Evolutionary conservation across 768 basidiomycete genomes (phyloP), one percentile per base, ranked within the genome.

Genomic region (Rhizopogon vulgaris): DNA sequence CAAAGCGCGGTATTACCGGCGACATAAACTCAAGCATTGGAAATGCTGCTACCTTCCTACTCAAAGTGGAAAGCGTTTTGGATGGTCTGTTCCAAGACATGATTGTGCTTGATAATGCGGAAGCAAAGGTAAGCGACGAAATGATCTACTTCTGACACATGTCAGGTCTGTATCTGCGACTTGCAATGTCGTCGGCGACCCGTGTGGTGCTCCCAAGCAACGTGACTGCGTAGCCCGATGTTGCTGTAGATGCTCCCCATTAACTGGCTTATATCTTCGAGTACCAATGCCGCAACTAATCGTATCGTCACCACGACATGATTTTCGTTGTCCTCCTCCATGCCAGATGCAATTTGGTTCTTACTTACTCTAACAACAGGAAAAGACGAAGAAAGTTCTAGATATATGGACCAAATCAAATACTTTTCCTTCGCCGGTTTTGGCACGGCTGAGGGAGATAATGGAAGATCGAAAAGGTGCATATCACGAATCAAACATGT

Each of bases 361-460:
- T 69, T 67, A 68, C 63, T 58, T 63, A 63, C 60, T 71, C 55
- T 57, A 55, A 65, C 53, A 66, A 70, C 77, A 97, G 94, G 95
- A 96, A 76, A 99, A 99, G 74, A 80, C 90, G 41, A 87, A 87
- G 77, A 98, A 98, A 71, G 84, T 99, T 63, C 82, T 95, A 70
- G 96, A 97, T 73, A 97, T 99, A 63, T 99, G 95, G 95, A 79
- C 78, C 62, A 95, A 94, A 70, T 82, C 84, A 53, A 82, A 77
- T 70, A 95, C 95, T 45, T 99, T 99, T 73, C 86, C 93, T 52
- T 66, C 83, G 62, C 66, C 78, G 60, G 82, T 89, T 65, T 73
- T 94, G 63, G 73, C 83, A 56, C 85, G 83, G 59, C 76, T 96
- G 67, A 73, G 77, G 70, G 79, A 83, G 68, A 72, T 85, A 70